Conservation (phyloP, 2,329 filamentous ascomycete species). For the Trichoderma sp. region DNA sequence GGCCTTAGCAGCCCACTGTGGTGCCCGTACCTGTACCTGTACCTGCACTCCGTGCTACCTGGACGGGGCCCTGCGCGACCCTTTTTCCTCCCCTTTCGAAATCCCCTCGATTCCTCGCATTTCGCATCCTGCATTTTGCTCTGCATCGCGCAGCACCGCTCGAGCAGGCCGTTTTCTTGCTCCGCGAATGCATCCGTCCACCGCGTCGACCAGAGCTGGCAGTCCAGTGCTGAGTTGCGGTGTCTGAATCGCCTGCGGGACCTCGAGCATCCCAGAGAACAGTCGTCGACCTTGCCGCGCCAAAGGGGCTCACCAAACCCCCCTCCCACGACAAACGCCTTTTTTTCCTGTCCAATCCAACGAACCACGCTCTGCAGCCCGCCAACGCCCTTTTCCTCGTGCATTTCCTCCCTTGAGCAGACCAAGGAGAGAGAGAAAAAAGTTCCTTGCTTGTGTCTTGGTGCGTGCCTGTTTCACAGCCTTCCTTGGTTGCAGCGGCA, state of each 20-base stretch:
- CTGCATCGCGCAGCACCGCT: not conserved
- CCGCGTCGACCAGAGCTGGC: conserved; percentile 19
- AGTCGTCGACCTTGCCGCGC: conserved; percentile 10
- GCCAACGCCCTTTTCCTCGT: conserved; percentile 3
- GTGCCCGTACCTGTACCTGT: not conserved
- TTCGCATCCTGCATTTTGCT: conserved; percentile 11
- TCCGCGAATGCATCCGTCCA: conserved; percentile 18
- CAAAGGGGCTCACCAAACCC: conserved; percentile 21
- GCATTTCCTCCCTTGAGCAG: not conserved
- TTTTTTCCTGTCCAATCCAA: conserved; percentile 14
- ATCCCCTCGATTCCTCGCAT: conserved; percentile 22
- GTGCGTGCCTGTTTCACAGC: conserved; percentile 24
- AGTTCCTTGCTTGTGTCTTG: conserved; percentile 2
- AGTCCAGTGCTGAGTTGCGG: conserved; percentile 21
- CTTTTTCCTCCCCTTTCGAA: conserved; percentile 24
- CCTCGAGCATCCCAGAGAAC: conserved; percentile 17
- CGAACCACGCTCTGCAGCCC: not conserved
- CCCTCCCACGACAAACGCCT: conserved; percentile 9
- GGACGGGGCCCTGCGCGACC: conserved; percentile 17
- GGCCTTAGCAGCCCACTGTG: conserved; percentile 7
- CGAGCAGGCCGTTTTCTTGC: conserved; percentile 11
- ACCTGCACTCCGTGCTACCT: not conserved
- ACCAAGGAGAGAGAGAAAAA: not conserved
- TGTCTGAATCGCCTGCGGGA: conserved; percentile 13
- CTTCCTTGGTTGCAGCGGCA: conserved; percentile 22